Base-by-base conservation (phyloP, 306 rosid genomes). In the Vigna unguiculata region DNA sequence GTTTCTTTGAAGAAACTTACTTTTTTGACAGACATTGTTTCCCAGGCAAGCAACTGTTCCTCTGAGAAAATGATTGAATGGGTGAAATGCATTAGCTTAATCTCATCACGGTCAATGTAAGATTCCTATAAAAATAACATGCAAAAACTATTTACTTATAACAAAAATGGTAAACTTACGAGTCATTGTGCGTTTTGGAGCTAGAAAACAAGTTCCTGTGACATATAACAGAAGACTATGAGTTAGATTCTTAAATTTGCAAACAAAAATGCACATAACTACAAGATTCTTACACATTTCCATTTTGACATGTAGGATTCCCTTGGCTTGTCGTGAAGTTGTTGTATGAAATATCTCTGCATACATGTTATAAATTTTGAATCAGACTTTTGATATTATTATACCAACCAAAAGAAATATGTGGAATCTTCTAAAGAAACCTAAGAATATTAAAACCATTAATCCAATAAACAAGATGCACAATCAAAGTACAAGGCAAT, bases 261-360 rank as follows among this genome's bases (percentile, higher is more conserved):
- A 54, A 74, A 64, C 4, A 13, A 8, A 47, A 63, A 57, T n/a
- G 20, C 10, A 63, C 16, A 75, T 19, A 74, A 48, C 36, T 69
- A 40, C 43, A 73, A 25, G 20, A 43, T 57, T 71, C 97, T 89
- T 87, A 91, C 97, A 76, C 60, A 8, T 32, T 70, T 65, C 73
- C 78, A 9, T 34, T 13, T 54, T 76, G 69, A 76, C 97, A 91
- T 66, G 49, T 8, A 38, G 34, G 48, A 32, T 21, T 75, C 52
- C n/a, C 74, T 28, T 76, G 45, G 68, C 6, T 71, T 72, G 41
- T 49, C 4, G n/a, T 16, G 58, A 92, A 82, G 74, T 83, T 83
- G 79, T 92, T 92, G 66, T 85, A 92, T 72, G 97, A 90, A 78
- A 92, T 58, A 86, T 92, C 97, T 51, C 97, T 92, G 76, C 28